A percentile compares a stretch with the other conserved stretches of the same genome.
These are phyloP conservation scores for Actinomortierella ambigua DNA, from an alignment of 371 early-diverging fungal genomes.

Conservation along the genomic window DNA sequence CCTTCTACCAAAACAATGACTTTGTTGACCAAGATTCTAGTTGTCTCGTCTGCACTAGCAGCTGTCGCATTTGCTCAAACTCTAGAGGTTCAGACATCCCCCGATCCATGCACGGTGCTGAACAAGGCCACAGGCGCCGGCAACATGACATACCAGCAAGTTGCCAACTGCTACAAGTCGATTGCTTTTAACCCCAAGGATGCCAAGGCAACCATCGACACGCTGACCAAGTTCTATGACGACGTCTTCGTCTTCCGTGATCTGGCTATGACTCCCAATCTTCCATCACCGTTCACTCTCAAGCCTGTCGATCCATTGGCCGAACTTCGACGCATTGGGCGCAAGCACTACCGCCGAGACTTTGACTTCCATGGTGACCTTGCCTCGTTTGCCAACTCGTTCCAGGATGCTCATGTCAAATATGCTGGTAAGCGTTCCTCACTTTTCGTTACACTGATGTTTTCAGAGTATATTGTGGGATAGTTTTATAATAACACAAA, in stretches of 20 bases:
- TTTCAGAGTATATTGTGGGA: not conserved
- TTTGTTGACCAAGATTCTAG: too few relatives aligned
- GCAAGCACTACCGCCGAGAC: slow-evolving; percentile 11
- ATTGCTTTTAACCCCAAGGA: slow-evolving; percentile 5
- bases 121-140: not conserved
- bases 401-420: slow-evolving; percentile 16
- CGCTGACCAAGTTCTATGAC: slow-evolving; percentile 8
- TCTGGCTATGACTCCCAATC: slow-evolving; percentile 13
- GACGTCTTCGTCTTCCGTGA: slow-evolving; percentile 27
- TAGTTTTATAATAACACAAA: not conserved
- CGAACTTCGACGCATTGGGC: slow-evolving; percentile 9
- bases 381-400: not conserved
- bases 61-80: too few relatives aligned
- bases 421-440: slow-evolving; percentile 23
- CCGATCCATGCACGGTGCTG: too few relatives aligned
- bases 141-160: slow-evolving; percentile 7
- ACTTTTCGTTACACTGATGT: not conserved
- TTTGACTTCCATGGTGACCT: slow-evolving; percentile 20
- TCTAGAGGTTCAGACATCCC: too few relatives aligned
- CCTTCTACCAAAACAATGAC: too few relatives aligned
- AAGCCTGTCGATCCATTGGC: slow-evolving; percentile 14
- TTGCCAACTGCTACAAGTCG: slow-evolving; percentile 21
- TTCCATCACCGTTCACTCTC: slow-evolving; percentile 12
- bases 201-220: slow-evolving; percentile 5
- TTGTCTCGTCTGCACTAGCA: too few relatives aligned